These are phyloP conservation scores for Purpureocillium takamizusanense DNA, from an alignment of 2,329 filamentous ascomycete genomes.

Conservation along the genomic window DNA sequence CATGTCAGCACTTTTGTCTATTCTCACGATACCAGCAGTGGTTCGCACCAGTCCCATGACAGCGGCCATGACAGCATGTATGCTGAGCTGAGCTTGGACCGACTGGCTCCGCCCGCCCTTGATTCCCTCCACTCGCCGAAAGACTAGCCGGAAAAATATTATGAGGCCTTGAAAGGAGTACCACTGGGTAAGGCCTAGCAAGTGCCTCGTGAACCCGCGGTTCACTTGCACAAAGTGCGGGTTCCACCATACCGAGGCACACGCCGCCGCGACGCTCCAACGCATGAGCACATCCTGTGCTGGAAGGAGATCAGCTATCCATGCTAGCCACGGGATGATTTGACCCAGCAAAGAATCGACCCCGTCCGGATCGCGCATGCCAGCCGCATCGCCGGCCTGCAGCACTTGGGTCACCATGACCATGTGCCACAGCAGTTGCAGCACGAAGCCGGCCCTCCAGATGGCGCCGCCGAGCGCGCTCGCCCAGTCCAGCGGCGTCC, in stretches of 20 bases:
- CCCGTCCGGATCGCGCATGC: slow-evolving; percentile 24
- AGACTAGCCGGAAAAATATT: slow-evolving; percentile 43
- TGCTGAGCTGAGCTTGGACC: slow-evolving; percentile 33
- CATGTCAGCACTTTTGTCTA: slow-evolving; percentile 35
- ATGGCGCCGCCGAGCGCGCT: slow-evolving; percentile 32
- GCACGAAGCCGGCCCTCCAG: slow-evolving; percentile 37
- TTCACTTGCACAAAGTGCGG: slow-evolving; percentile 52
- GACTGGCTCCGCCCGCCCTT: slow-evolving; percentile 27
- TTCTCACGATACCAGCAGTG: slow-evolving; percentile 40
- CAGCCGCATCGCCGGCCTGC: slow-evolving; percentile 14
- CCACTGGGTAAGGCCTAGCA: slow-evolving; percentile 54
- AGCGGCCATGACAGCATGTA: slow-evolving; percentile 45
- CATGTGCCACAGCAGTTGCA: slow-evolving; percentile 44
- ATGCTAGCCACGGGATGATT: slow-evolving; percentile 8
- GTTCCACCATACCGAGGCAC: slow-evolving; percentile 59
- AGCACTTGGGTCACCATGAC: slow-evolving; percentile 17
- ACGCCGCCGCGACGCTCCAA: slow-evolving; percentile 37
- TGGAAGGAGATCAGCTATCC: slow-evolving; percentile 25
- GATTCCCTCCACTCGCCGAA: slow-evolving; percentile 32
- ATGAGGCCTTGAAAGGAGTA: slow-evolving; percentile 56
- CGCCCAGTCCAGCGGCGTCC: slow-evolving; percentile 32
- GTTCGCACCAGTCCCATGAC: slow-evolving; percentile 46
- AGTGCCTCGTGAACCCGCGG: slow-evolving; percentile 49
- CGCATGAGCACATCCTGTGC: slow-evolving; percentile 29
- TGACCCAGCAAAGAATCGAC: slow-evolving; percentile 7